Conservation (phyloP, 164 flowering plant genomes). For the Buxus sempervirens region DNA sequence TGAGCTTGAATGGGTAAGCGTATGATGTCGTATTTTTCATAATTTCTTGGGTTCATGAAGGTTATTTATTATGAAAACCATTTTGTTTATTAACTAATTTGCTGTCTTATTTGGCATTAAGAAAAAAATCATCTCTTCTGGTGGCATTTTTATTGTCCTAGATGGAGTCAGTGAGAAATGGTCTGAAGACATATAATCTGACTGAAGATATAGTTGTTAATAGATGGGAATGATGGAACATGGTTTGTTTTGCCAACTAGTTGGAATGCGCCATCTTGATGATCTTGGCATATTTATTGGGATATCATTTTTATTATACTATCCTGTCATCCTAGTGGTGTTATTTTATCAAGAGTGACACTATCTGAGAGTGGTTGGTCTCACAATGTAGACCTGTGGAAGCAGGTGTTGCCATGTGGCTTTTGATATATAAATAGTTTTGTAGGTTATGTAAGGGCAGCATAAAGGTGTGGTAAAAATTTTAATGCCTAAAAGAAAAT, state of each 20-base stretch:
- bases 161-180: not conserved
- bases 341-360: not conserved
- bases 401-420: not conserved
- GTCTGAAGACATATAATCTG: no score
- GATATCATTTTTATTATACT: not conserved
- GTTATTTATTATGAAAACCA: no score
- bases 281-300: not conserved
- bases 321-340: not conserved
- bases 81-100: no score
- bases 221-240: no score
- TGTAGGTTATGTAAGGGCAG: no score
- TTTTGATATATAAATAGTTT: no score
- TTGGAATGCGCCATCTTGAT: no score
- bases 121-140: not conserved
- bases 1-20: conserved; percentile 80
- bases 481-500: no score
- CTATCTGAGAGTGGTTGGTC: not conserved
- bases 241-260: no score
- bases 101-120: not conserved
- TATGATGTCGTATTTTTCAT: not conserved
- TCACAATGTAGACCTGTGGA: not conserved
- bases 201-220: no score
- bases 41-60: not conserved
- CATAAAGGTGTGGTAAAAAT: no score
- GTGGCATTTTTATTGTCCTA: not conserved